phyloP scores from a whole-genome alignment of 1,139 yeast species.

The Yamadazyma dushanensis region DNA sequence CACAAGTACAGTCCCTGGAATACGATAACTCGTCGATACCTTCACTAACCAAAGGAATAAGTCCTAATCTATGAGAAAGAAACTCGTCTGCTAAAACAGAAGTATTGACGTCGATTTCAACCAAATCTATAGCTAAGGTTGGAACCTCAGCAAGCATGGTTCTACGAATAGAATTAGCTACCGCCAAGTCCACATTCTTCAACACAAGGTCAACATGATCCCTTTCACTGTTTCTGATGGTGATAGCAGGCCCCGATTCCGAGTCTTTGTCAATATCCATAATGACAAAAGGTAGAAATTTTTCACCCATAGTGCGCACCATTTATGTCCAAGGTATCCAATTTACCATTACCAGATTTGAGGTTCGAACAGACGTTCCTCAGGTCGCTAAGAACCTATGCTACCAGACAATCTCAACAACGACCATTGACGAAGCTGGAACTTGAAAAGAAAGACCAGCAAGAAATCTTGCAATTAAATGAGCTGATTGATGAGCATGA shows the following conservation, averaged over 20 bases:
- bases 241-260: conserved; percentile 67
- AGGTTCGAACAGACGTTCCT: conserved; percentile 64
- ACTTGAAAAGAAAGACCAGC: conserved; percentile 17
- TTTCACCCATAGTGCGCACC: background rate
- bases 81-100: conserved; percentile 97
- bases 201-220: conserved; percentile 91
- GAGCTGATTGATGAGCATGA: conserved; percentile 25
- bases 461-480: conserved; percentile 25
- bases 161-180: conserved; percentile 91
- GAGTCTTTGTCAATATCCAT: conserved; percentile 42
- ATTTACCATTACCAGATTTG: conserved; percentile 52
- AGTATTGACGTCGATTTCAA: conserved; percentile 90
- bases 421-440: conserved; percentile 11
- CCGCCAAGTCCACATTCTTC: conserved; percentile 81
- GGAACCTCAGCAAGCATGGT: conserved; percentile 96
- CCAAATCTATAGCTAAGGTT: conserved; percentile 91
- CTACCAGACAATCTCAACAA: conserved; percentile 16
- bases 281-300: no score
- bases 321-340: conserved; percentile 2
- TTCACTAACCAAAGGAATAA: conserved; percentile 82
- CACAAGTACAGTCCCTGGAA: conserved; percentile 96
- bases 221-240: conserved; percentile 79
- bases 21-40: conserved; percentile 79
- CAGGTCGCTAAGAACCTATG: conserved; percentile 43
- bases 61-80: conserved; percentile 87